Evolutionary conservation across 2,329 filamentous ascomycete species (phyloP).

Genomic region (Albophoma yamanashiensis): DNA sequence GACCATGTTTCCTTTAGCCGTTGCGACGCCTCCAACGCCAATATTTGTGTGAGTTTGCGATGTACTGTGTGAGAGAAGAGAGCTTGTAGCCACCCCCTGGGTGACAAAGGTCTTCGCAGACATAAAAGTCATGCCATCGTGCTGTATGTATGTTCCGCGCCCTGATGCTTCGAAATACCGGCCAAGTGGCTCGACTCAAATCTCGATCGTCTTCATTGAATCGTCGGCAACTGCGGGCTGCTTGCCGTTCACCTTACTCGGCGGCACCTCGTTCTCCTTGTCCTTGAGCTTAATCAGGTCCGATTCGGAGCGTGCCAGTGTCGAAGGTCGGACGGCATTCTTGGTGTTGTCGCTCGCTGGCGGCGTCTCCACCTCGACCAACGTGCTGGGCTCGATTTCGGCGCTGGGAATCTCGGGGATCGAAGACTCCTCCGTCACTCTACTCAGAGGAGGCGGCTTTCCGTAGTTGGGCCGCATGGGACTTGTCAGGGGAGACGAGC

Average conservation of each 20-base stretch:
- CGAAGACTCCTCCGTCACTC: slow-evolving; percentile 59
- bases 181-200: slow-evolving; percentile 22
- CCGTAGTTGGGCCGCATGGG: slow-evolving; percentile 55
- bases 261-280: slow-evolving; percentile 25
- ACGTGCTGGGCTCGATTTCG: slow-evolving; percentile 32
- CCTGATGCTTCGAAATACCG: neutral
- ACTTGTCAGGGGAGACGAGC: slow-evolving; percentile 51
- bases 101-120: neutral
- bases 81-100: neutral
- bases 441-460: slow-evolving; percentile 61
- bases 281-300: slow-evolving; percentile 27
- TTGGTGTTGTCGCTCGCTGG: slow-evolving; percentile 33
- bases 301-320: slow-evolving; percentile 21
- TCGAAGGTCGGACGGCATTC: slow-evolving; percentile 13
- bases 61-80: neutral
- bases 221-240: slow-evolving; percentile 33
- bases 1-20: slow-evolving; percentile 3
- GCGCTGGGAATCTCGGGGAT: slow-evolving; percentile 27
- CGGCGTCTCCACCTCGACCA: slow-evolving; percentile 47
- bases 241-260: slow-evolving; percentile 31
- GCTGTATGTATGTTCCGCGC: slow-evolving; percentile 10
- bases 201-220: slow-evolving; percentile 52
- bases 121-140: slow-evolving; percentile 13
- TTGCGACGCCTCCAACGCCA: slow-evolving; percentile 9
- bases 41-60: neutral